Evolutionary conservation across 2,329 filamentous ascomycete genomes (phyloP), one percentile per base, ranked within the genome.

Genomic region (Scedosporium apiospermum): DNA sequence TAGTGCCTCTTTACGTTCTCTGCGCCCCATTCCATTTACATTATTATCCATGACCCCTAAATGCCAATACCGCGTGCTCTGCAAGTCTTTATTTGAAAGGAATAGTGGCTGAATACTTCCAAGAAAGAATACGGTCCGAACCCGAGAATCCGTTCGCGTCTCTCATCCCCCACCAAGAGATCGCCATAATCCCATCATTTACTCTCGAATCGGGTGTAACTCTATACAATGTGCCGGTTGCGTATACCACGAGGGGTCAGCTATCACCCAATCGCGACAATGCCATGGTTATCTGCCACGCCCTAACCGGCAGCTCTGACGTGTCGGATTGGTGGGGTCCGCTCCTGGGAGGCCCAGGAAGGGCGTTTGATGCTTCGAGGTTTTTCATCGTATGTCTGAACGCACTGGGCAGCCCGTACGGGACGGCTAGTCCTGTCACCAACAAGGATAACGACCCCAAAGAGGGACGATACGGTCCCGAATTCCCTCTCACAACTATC

Each of bases 401-500:
- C 77, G 91, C 89, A 72, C 74, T 93, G 58, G 91, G 91, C 57
- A 93, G 89, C 69, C 91, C 91, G 0, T 96, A 96, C 70, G 91
- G 91, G 34, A 91, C 88, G 63, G 90, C 89, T n/a, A 93, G 90
- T 71, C 90, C 91, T 1, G 90, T 93, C 61, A 99, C 95, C 1
- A 88, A 87, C 68, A 96, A 91, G 73, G 88, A 97, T 70, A 92
- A 92, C 14, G 85, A 96, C 68, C 77, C 82, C 16, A 79, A 79
- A 60, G 86, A 90, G 65, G 92, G 85, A 18, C 84, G 84, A 68
- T 99, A 99, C 71, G 95, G 95, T 0, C 95, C 95, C 1, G 95
- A 99, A 71, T 99, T 99, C 68, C 95, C 95, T 57, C 78, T 99
- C 66, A 97, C 95, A 1, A 98, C 95, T 0, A 91, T 99, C 66